Evolutionary conservation across 352 stramenopile genomes (phyloP).

Genomic region (Globisporangium acanthophoron): DNA sequence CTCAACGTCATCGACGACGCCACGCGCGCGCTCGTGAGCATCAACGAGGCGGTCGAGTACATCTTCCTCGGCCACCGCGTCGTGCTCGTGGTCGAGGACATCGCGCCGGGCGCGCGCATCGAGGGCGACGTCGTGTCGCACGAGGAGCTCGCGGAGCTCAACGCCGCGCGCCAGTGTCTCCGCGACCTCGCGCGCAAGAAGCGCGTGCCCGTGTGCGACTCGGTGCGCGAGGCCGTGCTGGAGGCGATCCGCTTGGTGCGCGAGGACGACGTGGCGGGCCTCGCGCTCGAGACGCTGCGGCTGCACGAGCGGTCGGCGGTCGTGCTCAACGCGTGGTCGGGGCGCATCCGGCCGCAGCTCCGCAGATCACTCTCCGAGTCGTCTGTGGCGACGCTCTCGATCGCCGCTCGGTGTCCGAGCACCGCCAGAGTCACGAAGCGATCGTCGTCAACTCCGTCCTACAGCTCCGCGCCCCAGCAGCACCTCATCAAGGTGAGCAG

Average conservation of each 20-base stretch:
- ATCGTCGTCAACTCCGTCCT: background rate
- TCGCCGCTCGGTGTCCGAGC: conserved; percentile 22
- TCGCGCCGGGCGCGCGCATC: conserved; percentile 39
- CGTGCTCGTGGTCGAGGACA: conserved; percentile 79
- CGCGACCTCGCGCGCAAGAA: conserved; percentile 50
- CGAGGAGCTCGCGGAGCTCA: conserved; percentile 77
- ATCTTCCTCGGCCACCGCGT: conserved; percentile 69
- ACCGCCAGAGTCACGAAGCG: background rate
- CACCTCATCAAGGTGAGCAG: conserved; percentile 26
- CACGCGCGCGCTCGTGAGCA: conserved; percentile 78
- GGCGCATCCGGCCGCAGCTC: conserved; percentile 38
- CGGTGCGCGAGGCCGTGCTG: conserved; percentile 39
- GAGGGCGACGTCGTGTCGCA: conserved; percentile 47
- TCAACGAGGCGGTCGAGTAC: conserved; percentile 86
- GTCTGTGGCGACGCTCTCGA: conserved; percentile 39
- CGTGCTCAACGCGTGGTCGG: conserved; percentile 59
- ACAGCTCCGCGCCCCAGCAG: too few relatives aligned
- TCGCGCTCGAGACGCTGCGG: conserved; percentile 33
- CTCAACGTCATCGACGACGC: conserved; percentile 81
- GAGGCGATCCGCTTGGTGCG: conserved; percentile 49
- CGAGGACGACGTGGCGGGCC: conserved; percentile 36
- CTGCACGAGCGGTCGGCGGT: conserved; percentile 74
- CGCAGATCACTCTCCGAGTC: conserved; percentile 56
- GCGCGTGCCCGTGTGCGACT: conserved; percentile 40
- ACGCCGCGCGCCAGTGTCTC: conserved; percentile 79